These are phyloP conservation scores for Yamadazyma atmosphaerica DNA, from an alignment of 1,139 yeast species.

Conservation along the genomic window DNA sequence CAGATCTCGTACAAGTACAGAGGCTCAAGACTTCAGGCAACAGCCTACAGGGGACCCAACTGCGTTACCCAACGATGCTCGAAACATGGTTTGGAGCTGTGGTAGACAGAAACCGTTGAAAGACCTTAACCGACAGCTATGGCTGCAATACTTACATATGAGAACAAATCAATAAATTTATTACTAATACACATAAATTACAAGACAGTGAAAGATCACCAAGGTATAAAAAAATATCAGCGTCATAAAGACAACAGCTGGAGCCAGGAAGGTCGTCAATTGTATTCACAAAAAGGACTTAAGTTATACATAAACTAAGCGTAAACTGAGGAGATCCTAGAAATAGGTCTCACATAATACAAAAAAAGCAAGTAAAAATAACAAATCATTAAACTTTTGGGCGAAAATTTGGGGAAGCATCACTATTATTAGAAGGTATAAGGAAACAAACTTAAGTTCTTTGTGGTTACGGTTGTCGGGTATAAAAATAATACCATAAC, in stretches of 20 bases:
- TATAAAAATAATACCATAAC: no score
- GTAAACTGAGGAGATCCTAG: not conserved
- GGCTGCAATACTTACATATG: no score
- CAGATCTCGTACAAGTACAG: no score
- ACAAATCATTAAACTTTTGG: not conserved
- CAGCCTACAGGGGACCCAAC: no score
- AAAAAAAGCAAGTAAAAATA: not conserved
- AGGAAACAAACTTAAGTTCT: not conserved
- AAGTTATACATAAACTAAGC: conserved; percentile 2
- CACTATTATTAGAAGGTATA: conserved; percentile 1
- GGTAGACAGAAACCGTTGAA: no score
- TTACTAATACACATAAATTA: conserved; percentile 17
- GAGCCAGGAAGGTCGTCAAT: not conserved
- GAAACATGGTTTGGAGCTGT: no score
- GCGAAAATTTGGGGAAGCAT: conserved; percentile 2
- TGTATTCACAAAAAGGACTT: not conserved
- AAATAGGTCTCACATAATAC: conserved; percentile 1
- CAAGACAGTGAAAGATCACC: conserved; percentile 9
- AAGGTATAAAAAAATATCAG: conserved; percentile 7
- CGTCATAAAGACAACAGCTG: no score
- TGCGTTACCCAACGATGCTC: no score
- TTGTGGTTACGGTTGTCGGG: no score
- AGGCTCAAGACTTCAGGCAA: no score
- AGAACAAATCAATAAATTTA: no score
- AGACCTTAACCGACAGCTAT: no score